Conservation (phyloP, 441 rosid species). For the Pelargonium myrrhifolium region DNA sequence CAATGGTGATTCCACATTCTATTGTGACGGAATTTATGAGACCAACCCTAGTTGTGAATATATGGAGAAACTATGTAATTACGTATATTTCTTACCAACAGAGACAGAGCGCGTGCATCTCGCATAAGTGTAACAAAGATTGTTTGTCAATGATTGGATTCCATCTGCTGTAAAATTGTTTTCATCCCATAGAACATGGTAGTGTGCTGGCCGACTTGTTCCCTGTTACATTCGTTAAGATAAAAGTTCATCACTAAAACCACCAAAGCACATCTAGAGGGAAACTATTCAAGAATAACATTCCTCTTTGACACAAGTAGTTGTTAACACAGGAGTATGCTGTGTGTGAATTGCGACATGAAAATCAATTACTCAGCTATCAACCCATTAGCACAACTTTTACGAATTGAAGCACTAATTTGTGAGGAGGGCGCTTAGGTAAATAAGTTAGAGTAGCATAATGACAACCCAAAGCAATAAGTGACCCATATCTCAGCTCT, state of each 20-base stretch:
- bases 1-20: too few species aligned
- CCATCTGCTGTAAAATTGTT: constrained; percentile 96
- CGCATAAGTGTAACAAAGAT: constrained; percentile 94
- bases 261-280: background rate
- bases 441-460: too few species aligned
- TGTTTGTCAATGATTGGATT: constrained; percentile 90
- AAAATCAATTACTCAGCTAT: too few species aligned
- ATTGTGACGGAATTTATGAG: too few species aligned
- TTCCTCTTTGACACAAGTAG: background rate
- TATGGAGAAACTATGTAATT: background rate
- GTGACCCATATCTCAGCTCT: background rate
- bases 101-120: constrained; percentile 96
- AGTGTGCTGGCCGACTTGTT: constrained; percentile 97
- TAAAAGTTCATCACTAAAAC: background rate
- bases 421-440: too few species aligned
- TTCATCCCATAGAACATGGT: constrained; percentile 98
- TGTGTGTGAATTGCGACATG: too few species aligned
- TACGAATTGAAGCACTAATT: too few species aligned
- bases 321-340: too few species aligned
- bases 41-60: background rate
- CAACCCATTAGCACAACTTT: too few species aligned
- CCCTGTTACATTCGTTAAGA: constrained; percentile 46
- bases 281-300: too few species aligned
- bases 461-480: background rate
- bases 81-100: constrained; percentile 46